Evolutionary conservation across 75 land plant species (phyloP).

Genomic region (Picea glauca): DNA sequence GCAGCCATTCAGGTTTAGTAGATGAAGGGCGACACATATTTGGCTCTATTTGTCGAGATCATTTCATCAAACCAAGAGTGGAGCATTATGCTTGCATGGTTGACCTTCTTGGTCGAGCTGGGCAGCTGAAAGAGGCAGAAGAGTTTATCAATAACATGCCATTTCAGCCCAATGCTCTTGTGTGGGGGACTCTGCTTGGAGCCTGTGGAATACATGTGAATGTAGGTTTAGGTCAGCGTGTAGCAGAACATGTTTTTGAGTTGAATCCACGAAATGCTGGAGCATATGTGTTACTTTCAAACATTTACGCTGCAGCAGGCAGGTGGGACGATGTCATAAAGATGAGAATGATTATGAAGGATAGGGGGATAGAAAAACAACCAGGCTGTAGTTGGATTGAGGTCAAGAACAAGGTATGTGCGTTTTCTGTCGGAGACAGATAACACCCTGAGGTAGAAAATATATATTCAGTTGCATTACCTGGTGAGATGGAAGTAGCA

Average conservation of each 20-base stretch:
- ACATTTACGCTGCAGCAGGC: slow-evolving; percentile 38
- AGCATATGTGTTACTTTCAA: slow-evolving; percentile 35
- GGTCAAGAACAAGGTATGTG: slow-evolving; percentile 25
- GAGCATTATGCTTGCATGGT: no score
- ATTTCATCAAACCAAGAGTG: slow-evolving; percentile 4
- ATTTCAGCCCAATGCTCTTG: slow-evolving; percentile 18
- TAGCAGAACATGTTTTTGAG: slow-evolving; percentile 15
- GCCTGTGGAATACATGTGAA: slow-evolving; percentile 45
- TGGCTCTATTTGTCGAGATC: not conserved
- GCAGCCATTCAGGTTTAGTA: not conserved
- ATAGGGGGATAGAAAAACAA: slow-evolving; percentile 17
- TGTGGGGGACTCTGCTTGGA: slow-evolving; percentile 50
- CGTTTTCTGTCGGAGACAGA: slow-evolving; percentile 30
- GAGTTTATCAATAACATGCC: slow-evolving; percentile 39
- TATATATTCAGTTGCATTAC: no score
- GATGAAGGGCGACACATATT: not conserved
- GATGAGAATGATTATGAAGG: slow-evolving; percentile 29
- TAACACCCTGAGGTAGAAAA: slow-evolving; percentile 12
- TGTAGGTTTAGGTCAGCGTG: slow-evolving; percentile 25
- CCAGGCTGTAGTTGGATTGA: slow-evolving; percentile 51
- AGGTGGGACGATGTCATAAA: slow-evolving; percentile 40
- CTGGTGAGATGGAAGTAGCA: no score
- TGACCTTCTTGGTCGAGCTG: no score
- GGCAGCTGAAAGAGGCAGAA: slow-evolving; percentile 36
- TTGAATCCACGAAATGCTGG: slow-evolving; percentile 30